These are phyloP conservation scores for Mycena olivaceomarginata DNA, from an alignment of 768 basidiomycete species.

Conservation along the genomic window DNA sequence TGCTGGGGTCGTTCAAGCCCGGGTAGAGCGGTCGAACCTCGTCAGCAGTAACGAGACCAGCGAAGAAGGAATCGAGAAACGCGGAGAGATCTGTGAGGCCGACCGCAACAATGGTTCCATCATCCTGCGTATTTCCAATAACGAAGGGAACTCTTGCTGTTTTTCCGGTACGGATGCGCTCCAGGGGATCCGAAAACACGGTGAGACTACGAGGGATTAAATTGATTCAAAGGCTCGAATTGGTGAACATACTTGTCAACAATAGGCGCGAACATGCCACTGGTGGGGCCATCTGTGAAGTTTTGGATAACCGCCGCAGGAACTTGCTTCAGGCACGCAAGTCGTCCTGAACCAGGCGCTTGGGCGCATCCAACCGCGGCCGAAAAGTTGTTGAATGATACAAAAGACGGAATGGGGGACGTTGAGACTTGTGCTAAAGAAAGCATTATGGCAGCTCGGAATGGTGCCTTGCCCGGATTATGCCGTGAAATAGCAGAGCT, in stretches of 20 bases:
- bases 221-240: not conserved
- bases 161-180: slow-evolving; percentile 39
- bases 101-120: slow-evolving; percentile 43
- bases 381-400: slow-evolving; percentile 39
- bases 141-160: slow-evolving; percentile 45
- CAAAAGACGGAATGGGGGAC: slow-evolving; percentile 18
- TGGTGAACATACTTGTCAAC: slow-evolving; percentile 39
- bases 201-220: slow-evolving; percentile 22
- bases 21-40: slow-evolving; percentile 45
- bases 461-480: slow-evolving; percentile 21
- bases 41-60: slow-evolving; percentile 23
- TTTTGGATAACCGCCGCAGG: slow-evolving; percentile 43
- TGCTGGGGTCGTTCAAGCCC: slow-evolving; percentile 40
- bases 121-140: slow-evolving; percentile 45
- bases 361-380: slow-evolving; percentile 42
- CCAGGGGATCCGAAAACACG: slow-evolving; percentile 38
- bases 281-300: slow-evolving; percentile 41
- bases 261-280: slow-evolving; percentile 21
- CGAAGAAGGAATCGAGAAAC: slow-evolving; percentile 24
- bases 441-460: slow-evolving; percentile 39
- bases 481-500: slow-evolving; percentile 18
- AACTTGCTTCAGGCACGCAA: slow-evolving; percentile 48
- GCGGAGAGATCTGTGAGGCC: slow-evolving; percentile 39
- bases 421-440: slow-evolving; percentile 25
- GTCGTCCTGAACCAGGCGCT: slow-evolving; percentile 42